Evolutionary conservation across 768 basidiomycete genomes (phyloP), one percentile per base, ranked within the genome.

Genomic region (Rubroboletus pulcherrimus): DNA sequence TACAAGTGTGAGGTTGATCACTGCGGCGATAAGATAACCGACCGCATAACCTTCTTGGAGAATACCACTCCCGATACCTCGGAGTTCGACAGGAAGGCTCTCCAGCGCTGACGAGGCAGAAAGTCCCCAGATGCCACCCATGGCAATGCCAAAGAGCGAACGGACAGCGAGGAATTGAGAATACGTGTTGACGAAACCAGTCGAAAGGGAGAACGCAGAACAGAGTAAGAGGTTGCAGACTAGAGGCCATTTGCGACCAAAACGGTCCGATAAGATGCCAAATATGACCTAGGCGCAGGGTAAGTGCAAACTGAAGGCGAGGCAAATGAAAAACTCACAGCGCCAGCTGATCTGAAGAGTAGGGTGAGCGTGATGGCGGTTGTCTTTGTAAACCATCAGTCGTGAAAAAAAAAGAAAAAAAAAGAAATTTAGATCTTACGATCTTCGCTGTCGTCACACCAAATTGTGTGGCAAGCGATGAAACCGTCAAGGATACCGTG

Each of bases 221-320:
- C 92, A 81, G 45, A 94, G 66, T 26, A 92, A 43, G 21, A 95
- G 77, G 68, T 93, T 94, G 59, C 63, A 59, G 30, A 96, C 83
- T 5, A 95, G 77, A 5, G 93, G 93, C 93, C 93, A 98, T 78
- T 95, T 96, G 30, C 95, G 82, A 5, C 95, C 95, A 68, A 78
- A 96, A 4, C 95, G 83, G 69, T 97, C 95, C 1, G 89, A 89
- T n/a, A 87, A 63, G 41, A 93, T 68, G 44, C 93, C 93, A 61
- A 96, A 94, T 61, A 93, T 74, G 47, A 93, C 53, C 74, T 74
- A 19, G 21, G 15, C 40, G 21, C 17, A 38, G 19, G 26, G 38
- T 49, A 15, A 60, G 17, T 34, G n/a, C 14, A 48, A 58, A 35
- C 21, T 10, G 5, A 15, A 38, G 26, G 3, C 9, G 0, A 34